These are phyloP conservation scores for Isatis lusitanica DNA, from an alignment of 441 rosid species.

Conservation along the genomic window DNA sequence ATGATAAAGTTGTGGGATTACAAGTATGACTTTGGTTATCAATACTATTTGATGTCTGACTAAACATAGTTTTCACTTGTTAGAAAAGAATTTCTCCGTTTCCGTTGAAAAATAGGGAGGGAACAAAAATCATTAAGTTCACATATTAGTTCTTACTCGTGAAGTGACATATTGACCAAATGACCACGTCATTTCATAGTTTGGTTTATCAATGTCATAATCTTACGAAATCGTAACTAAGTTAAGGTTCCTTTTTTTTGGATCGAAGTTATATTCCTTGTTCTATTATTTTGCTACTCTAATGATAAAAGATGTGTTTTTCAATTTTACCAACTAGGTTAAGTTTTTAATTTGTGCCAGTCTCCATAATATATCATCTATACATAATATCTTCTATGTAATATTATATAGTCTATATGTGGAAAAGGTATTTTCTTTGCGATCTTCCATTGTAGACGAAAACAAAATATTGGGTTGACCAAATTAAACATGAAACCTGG, in stretches of 20 bases:
- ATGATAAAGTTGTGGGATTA: constrained; percentile 18
- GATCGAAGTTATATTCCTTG: no score
- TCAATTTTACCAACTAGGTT: no score
- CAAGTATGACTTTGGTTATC: constrained; percentile 21
- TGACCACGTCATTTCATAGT: background rate
- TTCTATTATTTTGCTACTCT: no score
- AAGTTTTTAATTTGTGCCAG: background rate
- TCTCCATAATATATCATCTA: background rate
- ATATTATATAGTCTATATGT: background rate
- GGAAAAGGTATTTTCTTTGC: background rate
- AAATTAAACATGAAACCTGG: background rate
- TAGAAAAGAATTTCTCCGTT: background rate
- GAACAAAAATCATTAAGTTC: background rate
- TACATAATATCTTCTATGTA: background rate
- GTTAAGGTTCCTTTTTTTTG: no score
- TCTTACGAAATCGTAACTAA: background rate
- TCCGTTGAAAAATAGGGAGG: background rate
- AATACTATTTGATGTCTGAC: background rate
- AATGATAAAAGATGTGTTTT: no score
- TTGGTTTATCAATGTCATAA: background rate
- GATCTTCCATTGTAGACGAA: background rate
- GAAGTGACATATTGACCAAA: background rate
- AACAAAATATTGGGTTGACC: constrained; percentile 1
- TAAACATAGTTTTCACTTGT: background rate
- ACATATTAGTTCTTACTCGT: background rate